Conservation (phyloP, 306 rosid genomes). For the Trifolium repens region DNA sequence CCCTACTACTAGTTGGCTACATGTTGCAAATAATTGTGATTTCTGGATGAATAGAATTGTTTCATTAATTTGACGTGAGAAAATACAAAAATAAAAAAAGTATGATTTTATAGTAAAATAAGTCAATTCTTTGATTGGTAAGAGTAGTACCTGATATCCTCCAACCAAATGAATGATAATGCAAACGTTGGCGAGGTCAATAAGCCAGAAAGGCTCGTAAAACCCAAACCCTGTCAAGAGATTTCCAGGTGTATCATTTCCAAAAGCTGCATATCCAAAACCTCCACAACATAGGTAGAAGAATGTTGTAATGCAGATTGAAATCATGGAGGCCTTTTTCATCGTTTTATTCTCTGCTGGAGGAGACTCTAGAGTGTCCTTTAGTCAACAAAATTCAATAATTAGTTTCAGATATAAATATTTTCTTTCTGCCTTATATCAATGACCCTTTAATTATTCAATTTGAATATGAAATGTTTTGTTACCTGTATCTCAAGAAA, state of each 20-base stretch:
- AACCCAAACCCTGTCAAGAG: conserved; percentile 84
- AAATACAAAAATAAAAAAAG: too few species aligned
- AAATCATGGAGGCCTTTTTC: conserved; percentile 71
- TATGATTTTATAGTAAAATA: background rate
- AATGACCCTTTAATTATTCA: background rate
- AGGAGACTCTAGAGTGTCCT: conserved; percentile 82
- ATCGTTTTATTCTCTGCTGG: conserved; percentile 83
- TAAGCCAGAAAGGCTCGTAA: conserved; percentile 86
- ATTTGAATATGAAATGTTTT: background rate
- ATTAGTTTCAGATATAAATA: background rate
- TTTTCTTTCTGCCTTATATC: background rate
- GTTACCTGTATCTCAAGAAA: conserved; percentile 73
- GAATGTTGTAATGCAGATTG: conserved; percentile 73
- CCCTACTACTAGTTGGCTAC: too few species aligned
- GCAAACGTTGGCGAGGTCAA: conserved; percentile 82
- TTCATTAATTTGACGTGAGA: background rate
- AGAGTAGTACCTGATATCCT: conserved; percentile 84
- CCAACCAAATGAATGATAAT: conserved; percentile 77
- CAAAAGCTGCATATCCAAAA: conserved; percentile 94
- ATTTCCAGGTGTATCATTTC: conserved; percentile 79
- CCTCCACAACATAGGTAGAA: conserved; percentile 91
- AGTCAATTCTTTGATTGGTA: background rate
- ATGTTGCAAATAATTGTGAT: background rate
- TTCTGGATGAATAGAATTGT: background rate
- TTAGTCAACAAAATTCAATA: conserved; percentile 1